phyloP scores from a whole-genome alignment of 257 asterid genomes.

The Paulownia fortunei region DNA sequence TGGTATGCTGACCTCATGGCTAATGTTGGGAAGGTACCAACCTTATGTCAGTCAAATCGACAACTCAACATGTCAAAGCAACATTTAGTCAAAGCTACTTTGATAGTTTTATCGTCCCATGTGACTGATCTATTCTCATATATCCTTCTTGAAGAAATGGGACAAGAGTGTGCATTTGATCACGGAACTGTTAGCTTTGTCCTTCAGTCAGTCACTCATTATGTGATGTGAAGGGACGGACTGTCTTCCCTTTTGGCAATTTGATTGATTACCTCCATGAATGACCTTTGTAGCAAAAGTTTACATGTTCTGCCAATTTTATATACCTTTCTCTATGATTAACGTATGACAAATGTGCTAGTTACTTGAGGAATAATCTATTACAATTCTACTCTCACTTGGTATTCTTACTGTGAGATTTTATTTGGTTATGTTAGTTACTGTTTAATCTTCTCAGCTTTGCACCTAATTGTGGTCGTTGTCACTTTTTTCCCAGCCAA shows the following conservation, averaged over 20 bases:
- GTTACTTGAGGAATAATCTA: background rate
- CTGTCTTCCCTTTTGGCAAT: background rate
- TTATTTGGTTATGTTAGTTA: background rate
- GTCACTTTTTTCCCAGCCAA: background rate
- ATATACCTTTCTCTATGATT: background rate
- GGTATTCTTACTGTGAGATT: slow-evolving; percentile 1
- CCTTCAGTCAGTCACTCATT: background rate
- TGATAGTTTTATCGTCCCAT: no score
- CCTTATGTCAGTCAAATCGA: no score
- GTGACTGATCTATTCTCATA: no score
- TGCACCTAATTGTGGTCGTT: background rate
- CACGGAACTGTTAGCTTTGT: background rate
- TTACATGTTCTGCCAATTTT: background rate
- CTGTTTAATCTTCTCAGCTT: background rate
- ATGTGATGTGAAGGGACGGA: slow-evolving; percentile 6
- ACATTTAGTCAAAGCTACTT: no score
- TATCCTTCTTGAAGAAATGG: no score
- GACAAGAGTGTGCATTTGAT: background rate
- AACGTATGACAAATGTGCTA: background rate
- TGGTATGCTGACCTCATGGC: no score
- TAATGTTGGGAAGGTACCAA: no score
- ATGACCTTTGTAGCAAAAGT: background rate
- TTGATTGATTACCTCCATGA: background rate
- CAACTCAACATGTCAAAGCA: no score
- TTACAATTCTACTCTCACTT: background rate